These are phyloP conservation scores for Eruca vesicaria DNA, from an alignment of 441 rosid species.

Conservation along the genomic window DNA sequence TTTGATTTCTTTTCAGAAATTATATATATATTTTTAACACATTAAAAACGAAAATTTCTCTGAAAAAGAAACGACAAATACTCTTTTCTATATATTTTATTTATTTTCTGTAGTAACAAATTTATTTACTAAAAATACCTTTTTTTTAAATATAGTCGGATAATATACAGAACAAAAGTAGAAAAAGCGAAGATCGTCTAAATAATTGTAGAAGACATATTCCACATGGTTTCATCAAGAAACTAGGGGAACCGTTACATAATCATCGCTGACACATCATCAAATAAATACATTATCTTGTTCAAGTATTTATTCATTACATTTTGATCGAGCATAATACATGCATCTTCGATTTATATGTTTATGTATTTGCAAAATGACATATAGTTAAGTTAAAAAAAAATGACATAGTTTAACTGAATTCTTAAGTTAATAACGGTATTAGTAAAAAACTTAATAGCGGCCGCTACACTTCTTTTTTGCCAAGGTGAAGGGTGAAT, in stretches of 20 bases:
- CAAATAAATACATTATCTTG: not conserved
- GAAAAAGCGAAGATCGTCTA: slow-evolving; percentile 1
- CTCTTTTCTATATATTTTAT: not conserved
- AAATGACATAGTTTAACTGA: not conserved
- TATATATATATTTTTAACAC: no score
- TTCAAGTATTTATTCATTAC: not conserved
- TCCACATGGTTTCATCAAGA: slow-evolving; percentile 25
- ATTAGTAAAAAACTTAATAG: not conserved
- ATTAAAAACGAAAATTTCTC: no score
- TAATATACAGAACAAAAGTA: slow-evolving; percentile 14
- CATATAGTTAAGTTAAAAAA: no score
- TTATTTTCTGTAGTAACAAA: not conserved
- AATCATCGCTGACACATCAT: slow-evolving; percentile 5
- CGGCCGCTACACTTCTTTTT: not conserved
- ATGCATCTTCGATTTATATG: not conserved
- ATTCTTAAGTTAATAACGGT: not conserved
- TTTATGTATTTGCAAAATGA: not conserved
- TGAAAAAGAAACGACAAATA: not conserved
- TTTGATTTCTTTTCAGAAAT: not conserved
- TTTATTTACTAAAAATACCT: not conserved
- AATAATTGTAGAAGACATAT: not conserved
- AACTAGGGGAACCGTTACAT: slow-evolving; percentile 20
- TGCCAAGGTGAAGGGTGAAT: not conserved
- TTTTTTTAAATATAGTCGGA: not conserved
- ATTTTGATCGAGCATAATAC: not conserved